Evolutionary conservation across 2,329 filamentous ascomycete species (phyloP).

Genomic region (Rachicladosporium sp.): DNA sequence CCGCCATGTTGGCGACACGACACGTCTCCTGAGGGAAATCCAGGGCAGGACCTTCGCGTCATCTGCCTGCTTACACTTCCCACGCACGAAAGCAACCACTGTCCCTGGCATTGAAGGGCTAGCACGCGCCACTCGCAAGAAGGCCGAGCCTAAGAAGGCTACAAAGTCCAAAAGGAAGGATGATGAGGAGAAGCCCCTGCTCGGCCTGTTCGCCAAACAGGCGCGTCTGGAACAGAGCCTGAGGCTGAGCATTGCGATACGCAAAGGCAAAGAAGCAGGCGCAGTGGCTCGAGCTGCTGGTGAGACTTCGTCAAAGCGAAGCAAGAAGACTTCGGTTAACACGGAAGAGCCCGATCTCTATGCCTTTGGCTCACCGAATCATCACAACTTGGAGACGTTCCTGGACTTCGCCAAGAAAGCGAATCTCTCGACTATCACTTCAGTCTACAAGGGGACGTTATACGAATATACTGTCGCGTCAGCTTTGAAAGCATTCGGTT

Average conservation of each 20-base stretch:
- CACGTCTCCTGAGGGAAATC: no score
- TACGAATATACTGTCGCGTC: slow-evolving; percentile 61
- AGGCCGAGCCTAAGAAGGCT: not conserved
- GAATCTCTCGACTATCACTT: slow-evolving; percentile 43
- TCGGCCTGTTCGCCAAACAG: slow-evolving; percentile 2
- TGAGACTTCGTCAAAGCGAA: no score
- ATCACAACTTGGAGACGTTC: slow-evolving; percentile 54
- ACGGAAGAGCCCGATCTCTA: no score
- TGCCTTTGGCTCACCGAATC: slow-evolving; percentile 25
- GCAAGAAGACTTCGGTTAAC: no score
- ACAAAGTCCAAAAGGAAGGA: not conserved
- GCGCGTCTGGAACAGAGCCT: slow-evolving; percentile 3
- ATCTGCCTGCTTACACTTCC: no score
- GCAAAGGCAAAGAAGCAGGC: not conserved
- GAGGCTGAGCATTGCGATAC: not conserved
- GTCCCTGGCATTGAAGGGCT: no score
- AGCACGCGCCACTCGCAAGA: not conserved
- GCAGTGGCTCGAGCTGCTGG: not conserved
- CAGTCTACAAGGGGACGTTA: slow-evolving; percentile 58
- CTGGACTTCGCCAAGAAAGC: slow-evolving; percentile 48
- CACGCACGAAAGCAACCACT: no score
- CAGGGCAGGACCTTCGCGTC: no score
- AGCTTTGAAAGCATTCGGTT: slow-evolving; percentile 48
- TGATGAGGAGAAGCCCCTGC: not conserved
- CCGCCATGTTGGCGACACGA: no score